Evolutionary conservation across 2,329 filamentous ascomycete species (phyloP), one percentile per base, ranked within the genome.

Genomic region (Teratosphaeria gauchensis): DNA sequence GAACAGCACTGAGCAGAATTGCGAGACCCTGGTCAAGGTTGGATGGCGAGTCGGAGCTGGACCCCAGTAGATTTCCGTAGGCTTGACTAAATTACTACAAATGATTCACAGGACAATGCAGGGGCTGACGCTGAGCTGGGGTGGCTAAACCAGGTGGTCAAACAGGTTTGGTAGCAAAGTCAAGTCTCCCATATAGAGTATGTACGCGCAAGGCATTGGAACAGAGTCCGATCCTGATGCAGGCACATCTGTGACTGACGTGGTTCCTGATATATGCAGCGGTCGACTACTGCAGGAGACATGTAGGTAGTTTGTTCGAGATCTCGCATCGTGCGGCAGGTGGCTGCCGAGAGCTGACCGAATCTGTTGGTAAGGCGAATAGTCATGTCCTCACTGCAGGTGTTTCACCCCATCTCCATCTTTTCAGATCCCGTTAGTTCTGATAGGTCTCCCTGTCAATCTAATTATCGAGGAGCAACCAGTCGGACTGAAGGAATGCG

Each of bases 1-100:
- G 53, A 73, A 75, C 48, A 75, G 73, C 16, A 70, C 64, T 1
- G 66, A 73, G 35, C 53, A 71, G 52, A 59, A 65, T 1, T 76
- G 72, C 63, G 75, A 77, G 65, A 77, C 75, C 11, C 58, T 71
- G 8, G 69, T 76, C 56, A 69, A 67, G 46, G 74, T 77, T 16
- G 75, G 75, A 1, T 73, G 70, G 72, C 61, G 66, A 24, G 62
- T 69, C 42, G 71, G 70, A 33, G 62, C 61, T 42, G 60, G 59
- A 28, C 59, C 59, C n/a, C 42, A 32, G 42, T 54, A 35, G 21
- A 48, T 16, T 5, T 42, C 11, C 2, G 9, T 1, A 12, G 12
- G 12, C 35, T 42, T 12, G 12, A 16, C 14, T 42, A 0, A 42
- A 4, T n/a, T 5, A 2, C 14, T 42, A 14, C 11, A 16, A 38